These are phyloP conservation scores for Zygosaccharomyces sapae DNA, from an alignment of 1,139 yeast species.

Conservation along the genomic window DNA sequence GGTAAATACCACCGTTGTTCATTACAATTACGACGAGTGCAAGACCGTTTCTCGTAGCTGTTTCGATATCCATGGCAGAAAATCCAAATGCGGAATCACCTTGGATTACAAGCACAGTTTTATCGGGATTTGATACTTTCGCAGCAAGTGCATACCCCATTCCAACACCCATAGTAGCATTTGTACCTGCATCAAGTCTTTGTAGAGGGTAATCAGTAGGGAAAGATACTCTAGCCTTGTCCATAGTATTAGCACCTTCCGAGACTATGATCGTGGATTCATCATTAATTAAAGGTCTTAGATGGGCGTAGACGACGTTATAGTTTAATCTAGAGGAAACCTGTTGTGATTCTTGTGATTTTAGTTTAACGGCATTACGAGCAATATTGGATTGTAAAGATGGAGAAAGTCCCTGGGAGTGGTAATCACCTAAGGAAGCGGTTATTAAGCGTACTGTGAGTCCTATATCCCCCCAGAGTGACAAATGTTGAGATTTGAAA, in stretches of 20 bases:
- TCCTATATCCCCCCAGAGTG: slow-evolving; percentile 46
- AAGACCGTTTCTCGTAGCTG: slow-evolving; percentile 50
- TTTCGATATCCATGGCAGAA: slow-evolving; percentile 61
- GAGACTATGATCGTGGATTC: slow-evolving; percentile 44
- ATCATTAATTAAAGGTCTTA: slow-evolving; percentile 41
- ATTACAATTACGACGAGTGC: slow-evolving; percentile 56
- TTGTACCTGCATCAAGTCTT: slow-evolving; percentile 66
- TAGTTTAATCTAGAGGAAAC: slow-evolving; percentile 39
- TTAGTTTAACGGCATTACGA: slow-evolving; percentile 40
- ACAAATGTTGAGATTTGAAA: slow-evolving; percentile 14
- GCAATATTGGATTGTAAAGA: slow-evolving; percentile 35
- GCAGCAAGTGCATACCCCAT: slow-evolving; percentile 63
- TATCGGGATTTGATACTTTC: slow-evolving; percentile 44
- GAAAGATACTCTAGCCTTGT: slow-evolving; percentile 56
- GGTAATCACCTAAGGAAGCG: slow-evolving; percentile 14
- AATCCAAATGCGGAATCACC: slow-evolving; percentile 75
- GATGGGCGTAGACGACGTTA: slow-evolving; percentile 48
- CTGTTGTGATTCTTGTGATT: slow-evolving; percentile 29
- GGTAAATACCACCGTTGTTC: slow-evolving; percentile 67
- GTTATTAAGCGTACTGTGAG: slow-evolving; percentile 33
- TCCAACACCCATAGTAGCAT: slow-evolving; percentile 71
- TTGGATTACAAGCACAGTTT: slow-evolving; percentile 51
- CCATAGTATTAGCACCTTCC: slow-evolving; percentile 74
- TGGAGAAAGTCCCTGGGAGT: slow-evolving; percentile 28
- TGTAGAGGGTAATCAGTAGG: slow-evolving; percentile 49